A percentile compares a stretch with the other conserved stretches of the same genome.
Evolutionary conservation across 179 eudicot genomes (phyloP).

Genomic region (Actinidia polygama): DNA sequence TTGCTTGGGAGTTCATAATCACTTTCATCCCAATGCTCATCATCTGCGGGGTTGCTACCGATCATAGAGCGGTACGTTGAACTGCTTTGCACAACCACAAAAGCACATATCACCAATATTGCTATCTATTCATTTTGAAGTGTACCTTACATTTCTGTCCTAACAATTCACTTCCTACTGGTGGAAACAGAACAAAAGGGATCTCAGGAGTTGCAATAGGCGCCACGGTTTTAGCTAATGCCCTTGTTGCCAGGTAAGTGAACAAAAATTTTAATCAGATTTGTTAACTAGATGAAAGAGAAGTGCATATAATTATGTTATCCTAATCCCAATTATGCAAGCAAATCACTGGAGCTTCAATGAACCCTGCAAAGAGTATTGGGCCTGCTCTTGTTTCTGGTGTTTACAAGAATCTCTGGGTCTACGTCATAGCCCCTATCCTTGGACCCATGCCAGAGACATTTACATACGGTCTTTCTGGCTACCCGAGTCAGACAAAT

Average conservation of each 20-base stretch:
- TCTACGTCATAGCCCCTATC: slow-evolving; percentile 63
- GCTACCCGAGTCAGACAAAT: slow-evolving; percentile 21
- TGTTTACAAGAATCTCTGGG: slow-evolving; percentile 66
- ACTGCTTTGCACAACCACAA: too few species aligned
- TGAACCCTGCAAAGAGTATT: slow-evolving; percentile 88
- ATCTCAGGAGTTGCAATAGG: slow-evolving; percentile 48
- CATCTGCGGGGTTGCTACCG: slow-evolving; percentile 38
- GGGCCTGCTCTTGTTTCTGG: slow-evolving; percentile 78
- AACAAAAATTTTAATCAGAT: neutral
- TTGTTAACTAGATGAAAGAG: neutral
- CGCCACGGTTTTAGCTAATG: slow-evolving; percentile 30
- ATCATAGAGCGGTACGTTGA: slow-evolving; percentile 38
- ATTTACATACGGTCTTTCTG: slow-evolving; percentile 56
- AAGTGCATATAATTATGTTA: neutral
- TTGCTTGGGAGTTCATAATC: slow-evolving; percentile 42
- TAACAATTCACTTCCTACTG: neutral
- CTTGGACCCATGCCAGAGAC: slow-evolving; percentile 76
- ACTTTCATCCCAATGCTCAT: slow-evolving; percentile 40
- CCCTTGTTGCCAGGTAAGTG: slow-evolving; percentile 39
- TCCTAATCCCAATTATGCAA: slow-evolving; percentile 19
- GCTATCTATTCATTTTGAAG: too few species aligned
- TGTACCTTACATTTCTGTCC: neutral
- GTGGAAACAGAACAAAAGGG: slow-evolving; percentile 35
- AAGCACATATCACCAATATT: too few species aligned
- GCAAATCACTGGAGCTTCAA: slow-evolving; percentile 72